Evolutionary conservation across 257 asterid species (phyloP).

Genomic region (Schizonepeta tenuifolia): DNA sequence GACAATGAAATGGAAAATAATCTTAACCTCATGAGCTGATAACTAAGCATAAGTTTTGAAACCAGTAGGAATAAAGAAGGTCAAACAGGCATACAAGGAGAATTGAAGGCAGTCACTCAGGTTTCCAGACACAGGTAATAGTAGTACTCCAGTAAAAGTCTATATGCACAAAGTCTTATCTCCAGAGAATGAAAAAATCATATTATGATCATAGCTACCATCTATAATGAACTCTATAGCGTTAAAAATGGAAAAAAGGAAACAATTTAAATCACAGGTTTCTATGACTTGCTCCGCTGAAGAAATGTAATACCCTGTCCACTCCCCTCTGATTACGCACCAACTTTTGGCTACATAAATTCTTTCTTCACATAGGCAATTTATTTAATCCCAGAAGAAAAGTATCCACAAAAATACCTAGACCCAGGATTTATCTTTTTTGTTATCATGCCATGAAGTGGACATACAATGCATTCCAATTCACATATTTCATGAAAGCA

Average conservation of each 20-base stretch:
- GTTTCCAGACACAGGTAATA: not conserved
- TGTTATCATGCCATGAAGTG: conserved; percentile 7
- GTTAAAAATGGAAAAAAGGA: not conserved
- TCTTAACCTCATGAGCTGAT: conserved; percentile 16
- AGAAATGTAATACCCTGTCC: not conserved
- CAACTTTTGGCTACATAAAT: not conserved
- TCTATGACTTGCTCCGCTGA: not conserved
- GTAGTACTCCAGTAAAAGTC: not conserved
- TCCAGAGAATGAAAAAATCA: not conserved
- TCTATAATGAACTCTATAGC: not conserved
- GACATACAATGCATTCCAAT: not conserved
- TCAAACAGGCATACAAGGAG: not conserved
- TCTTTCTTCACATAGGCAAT: not conserved
- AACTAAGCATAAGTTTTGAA: conserved; percentile 7
- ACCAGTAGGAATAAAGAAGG: conserved; percentile 7
- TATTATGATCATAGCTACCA: conserved; percentile 5
- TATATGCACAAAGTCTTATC: conserved; percentile 2
- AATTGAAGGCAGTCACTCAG: conserved; percentile 13
- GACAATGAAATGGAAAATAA: conserved; percentile 2
- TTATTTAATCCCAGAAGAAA: conserved; percentile 3
- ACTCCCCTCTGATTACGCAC: not conserved
- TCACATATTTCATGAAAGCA: not conserved
- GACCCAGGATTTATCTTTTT: not conserved
- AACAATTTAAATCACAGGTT: not conserved
- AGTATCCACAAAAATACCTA: not conserved